Conservation (phyloP, 768 basidiomycete species). For the Russula lepida region DNA sequence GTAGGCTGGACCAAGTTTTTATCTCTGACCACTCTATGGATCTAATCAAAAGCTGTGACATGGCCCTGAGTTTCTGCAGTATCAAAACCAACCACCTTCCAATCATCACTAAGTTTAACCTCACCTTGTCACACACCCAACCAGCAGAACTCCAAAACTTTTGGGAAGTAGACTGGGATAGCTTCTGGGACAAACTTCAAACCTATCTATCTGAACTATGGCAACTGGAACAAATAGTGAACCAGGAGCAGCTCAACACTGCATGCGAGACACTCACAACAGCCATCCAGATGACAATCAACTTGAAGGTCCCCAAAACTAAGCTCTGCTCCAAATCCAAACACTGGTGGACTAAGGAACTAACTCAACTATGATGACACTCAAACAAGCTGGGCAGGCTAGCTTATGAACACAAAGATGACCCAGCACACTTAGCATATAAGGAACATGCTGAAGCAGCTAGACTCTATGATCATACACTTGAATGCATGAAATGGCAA, state of each 20-base stretch:
- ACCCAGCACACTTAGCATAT: neutral
- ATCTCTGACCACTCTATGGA: no score
- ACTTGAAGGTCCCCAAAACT: neutral
- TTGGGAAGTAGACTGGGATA: neutral
- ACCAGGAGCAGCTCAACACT: neutral
- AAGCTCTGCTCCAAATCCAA: neutral
- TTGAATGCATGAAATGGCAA: neutral
- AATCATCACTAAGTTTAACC: neutral
- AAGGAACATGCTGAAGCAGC: neutral
- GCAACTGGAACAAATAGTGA: no score
- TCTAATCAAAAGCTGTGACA: no score
- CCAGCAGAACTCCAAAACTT: neutral
- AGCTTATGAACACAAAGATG: accelerated
- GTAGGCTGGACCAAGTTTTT: no score
- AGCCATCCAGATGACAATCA: neutral
- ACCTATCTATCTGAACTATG: no score
- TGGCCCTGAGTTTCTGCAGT: no score
- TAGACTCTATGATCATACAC: neutral
- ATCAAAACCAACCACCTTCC: neutral
- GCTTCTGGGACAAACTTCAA: neutral
- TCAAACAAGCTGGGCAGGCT: neutral
- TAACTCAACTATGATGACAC: neutral
- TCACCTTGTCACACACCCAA: neutral
- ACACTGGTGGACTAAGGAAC: neutral
- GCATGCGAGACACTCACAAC: accelerated